phyloP scores from a whole-genome alignment of 2,329 filamentous ascomycete species.

The Amphichorda felina region DNA sequence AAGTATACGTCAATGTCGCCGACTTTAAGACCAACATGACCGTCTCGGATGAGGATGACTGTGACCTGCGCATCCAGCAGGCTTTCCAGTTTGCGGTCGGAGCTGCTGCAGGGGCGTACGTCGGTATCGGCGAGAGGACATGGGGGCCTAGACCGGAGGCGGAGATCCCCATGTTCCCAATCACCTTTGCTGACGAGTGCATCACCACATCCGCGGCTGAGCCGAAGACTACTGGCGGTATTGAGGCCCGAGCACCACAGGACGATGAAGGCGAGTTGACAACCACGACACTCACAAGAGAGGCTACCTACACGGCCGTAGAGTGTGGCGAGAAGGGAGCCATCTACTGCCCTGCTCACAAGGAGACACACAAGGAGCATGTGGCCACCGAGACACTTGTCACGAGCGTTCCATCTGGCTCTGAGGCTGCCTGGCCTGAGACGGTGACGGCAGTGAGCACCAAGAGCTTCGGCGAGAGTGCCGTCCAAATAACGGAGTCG shows the following conservation, averaged over 20 bases:
- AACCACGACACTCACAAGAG: slow-evolving; percentile 26
- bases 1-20: slow-evolving; percentile 38
- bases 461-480: slow-evolving; percentile 29
- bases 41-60: slow-evolving; percentile 17
- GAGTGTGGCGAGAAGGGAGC: slow-evolving; percentile 28
- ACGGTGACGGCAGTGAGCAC: slow-evolving; percentile 19
- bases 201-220: slow-evolving; percentile 7
- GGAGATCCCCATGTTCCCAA: slow-evolving; percentile 39
- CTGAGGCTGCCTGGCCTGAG: slow-evolving; percentile 24
- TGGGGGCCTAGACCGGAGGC: slow-evolving; percentile 38
- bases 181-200: slow-evolving; percentile 32
- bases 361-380: slow-evolving; percentile 30
- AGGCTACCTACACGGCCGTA: slow-evolving; percentile 29
- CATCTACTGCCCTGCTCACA: slow-evolving; percentile 35
- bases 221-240: slow-evolving; percentile 1
- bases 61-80: slow-evolving; percentile 32
- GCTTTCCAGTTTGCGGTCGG: slow-evolving; percentile 40
- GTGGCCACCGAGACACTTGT: slow-evolving; percentile 25
- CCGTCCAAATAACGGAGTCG: slow-evolving; percentile 20
- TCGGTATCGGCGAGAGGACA: slow-evolving; percentile 26
- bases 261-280: slow-evolving; percentile 15
- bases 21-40: slow-evolving; percentile 42
- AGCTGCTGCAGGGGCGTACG: slow-evolving; percentile 38
- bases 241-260: background rate
- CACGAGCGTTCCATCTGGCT: slow-evolving; percentile 25